phyloP scores from a whole-genome alignment of 2,329 filamentous ascomycete genomes.

The Leptographium radiaticola region DNA sequence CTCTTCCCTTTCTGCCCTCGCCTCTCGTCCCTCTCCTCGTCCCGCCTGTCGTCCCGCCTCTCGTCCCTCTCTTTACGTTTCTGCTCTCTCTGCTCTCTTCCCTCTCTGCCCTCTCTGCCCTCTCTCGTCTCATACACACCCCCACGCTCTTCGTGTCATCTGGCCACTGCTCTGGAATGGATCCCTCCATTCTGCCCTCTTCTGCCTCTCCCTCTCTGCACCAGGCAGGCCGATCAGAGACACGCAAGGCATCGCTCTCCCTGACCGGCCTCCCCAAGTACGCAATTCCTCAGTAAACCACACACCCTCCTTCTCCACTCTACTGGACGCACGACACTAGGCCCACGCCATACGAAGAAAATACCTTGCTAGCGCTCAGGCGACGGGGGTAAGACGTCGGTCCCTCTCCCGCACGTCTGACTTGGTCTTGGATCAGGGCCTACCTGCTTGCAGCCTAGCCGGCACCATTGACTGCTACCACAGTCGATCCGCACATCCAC shows the following conservation, averaged over 20 bases:
- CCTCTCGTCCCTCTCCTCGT: background rate
- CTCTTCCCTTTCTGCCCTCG: background rate
- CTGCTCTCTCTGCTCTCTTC: background rate
- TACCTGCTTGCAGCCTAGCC: background rate
- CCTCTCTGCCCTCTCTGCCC: background rate
- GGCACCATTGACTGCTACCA: background rate
- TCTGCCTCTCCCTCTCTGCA: background rate
- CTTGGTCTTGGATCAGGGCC: slow-evolving; percentile 1
- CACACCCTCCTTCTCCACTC: background rate
- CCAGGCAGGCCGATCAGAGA: background rate
- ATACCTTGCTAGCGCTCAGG: background rate
- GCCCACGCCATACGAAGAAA: background rate
- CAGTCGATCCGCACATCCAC: slow-evolving; percentile 4
- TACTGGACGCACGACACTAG: background rate
- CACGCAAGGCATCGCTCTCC: background rate
- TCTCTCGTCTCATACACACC: background rate
- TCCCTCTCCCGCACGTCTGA: slow-evolving; percentile 4
- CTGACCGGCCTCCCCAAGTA: background rate
- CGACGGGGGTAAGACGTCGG: background rate
- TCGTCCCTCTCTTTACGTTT: background rate
- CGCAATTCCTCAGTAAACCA: slow-evolving; percentile 1
- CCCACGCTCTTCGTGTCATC: too few species aligned
- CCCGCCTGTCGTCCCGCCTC: background rate
- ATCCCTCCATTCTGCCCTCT: background rate
- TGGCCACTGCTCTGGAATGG: background rate